Evolutionary conservation across 371 early-diverging fungal species (phyloP).

Genomic region (Saksenaea vasiformis): DNA sequence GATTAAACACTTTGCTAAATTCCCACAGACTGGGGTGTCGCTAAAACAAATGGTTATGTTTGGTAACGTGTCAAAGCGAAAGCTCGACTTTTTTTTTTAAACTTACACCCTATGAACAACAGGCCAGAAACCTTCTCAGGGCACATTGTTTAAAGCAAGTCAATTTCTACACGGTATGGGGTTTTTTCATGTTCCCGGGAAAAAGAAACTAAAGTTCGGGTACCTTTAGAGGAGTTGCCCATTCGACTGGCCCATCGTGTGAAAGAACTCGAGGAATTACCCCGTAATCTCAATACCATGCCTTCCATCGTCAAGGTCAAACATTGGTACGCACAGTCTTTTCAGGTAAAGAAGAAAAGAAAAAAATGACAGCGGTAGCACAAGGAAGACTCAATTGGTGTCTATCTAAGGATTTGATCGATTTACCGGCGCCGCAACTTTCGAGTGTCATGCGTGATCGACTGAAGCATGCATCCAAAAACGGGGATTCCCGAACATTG

Average conservation of each 20-base stretch:
- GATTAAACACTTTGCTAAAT: constrained; percentile 74
- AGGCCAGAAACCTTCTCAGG: constrained; percentile 85
- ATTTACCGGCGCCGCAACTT: constrained; percentile 69
- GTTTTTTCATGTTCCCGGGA: neutral
- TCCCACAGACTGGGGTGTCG: constrained; percentile 94
- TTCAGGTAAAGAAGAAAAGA: constrained; percentile 58
- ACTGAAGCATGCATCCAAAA: constrained; percentile 15
- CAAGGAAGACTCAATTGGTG: neutral
- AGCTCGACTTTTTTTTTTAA: no score
- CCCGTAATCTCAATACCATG: constrained; percentile 85
- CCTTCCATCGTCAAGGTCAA: constrained; percentile 90
- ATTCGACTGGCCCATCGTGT: constrained; percentile 96
- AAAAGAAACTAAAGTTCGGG: neutral
- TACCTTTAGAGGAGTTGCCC: constrained; percentile 80
- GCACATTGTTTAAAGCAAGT: constrained; percentile 84
- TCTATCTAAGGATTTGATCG: constrained; percentile 59
- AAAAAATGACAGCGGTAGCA: neutral
- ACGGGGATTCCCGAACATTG: constrained; percentile 14
- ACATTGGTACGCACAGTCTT: constrained; percentile 94
- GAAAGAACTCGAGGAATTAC: constrained; percentile 92
- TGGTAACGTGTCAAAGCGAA: constrained; percentile 24
- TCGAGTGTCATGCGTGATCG: constrained; percentile 37
- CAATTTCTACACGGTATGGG: constrained; percentile 81
- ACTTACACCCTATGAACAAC: neutral
- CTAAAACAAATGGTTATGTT: constrained; percentile 70